Percentiles rank a stretch among this genome's conserved stretches.
phyloP scores from a whole-genome alignment of 495 filamentous ascomycete species.

The Penicillium crystallinum region DNA sequence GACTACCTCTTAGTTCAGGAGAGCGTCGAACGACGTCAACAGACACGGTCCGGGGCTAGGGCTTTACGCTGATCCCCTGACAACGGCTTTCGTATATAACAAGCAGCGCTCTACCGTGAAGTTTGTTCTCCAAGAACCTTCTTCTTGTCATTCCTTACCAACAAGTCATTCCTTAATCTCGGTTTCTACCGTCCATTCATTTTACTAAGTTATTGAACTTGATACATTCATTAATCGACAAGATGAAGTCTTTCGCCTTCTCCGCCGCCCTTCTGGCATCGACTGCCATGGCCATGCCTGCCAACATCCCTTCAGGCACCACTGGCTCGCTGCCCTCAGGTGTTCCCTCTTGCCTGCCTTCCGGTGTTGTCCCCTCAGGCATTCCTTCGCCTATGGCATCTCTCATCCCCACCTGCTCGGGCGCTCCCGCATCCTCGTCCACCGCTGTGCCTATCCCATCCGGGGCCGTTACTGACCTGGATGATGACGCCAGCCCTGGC shows the following conservation, averaged over 20 bases:
- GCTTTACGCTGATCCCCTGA: not conserved
- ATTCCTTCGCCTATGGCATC: slow-evolving; percentile 8
- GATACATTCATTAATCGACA: slow-evolving; percentile 19
- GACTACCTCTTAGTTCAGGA: not conserved
- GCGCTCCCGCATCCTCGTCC: not conserved
- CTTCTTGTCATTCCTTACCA: slow-evolving; percentile 13
- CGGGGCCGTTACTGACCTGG: not conserved
- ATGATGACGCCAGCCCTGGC: not conserved
- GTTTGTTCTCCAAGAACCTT: slow-evolving; percentile 17
- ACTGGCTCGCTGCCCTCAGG: slow-evolving; percentile 7
- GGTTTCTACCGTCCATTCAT: slow-evolving; percentile 29
- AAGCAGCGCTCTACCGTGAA: not conserved
- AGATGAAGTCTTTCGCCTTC: slow-evolving; percentile 24
- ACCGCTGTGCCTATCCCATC: slow-evolving; percentile 4
- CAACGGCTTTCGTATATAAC: slow-evolving; percentile 8
- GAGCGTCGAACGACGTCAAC: not conserved
- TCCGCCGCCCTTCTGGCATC: slow-evolving; percentile 22
- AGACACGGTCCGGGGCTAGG: not conserved
- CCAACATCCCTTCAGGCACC: slow-evolving; percentile 7
- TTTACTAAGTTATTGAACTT: slow-evolving; percentile 11
- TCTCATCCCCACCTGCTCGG: slow-evolving; percentile 10
- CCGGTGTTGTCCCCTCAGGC: slow-evolving; percentile 11
- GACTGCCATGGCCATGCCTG: slow-evolving; percentile 20
- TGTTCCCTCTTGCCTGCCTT: slow-evolving; percentile 14
- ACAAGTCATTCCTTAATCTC: slow-evolving; percentile 17